Evolutionary conservation across 2,329 filamentous ascomycete genomes (phyloP).

Genomic region (Colletotrichum tofieldiae): DNA sequence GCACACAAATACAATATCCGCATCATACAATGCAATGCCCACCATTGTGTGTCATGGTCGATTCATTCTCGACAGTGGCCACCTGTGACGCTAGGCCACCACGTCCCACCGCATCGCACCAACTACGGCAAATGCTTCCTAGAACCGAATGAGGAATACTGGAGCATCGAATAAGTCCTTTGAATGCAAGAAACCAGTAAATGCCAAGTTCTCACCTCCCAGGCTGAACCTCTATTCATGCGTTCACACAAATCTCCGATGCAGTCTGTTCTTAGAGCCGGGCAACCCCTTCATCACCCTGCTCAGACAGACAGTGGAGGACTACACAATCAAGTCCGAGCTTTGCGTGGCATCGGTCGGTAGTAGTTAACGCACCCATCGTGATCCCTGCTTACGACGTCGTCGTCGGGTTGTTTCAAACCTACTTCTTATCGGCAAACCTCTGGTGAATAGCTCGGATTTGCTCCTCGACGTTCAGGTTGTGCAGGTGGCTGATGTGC

Average conservation of each 20-base stretch:
- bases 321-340: not conserved
- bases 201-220: constrained; percentile 18
- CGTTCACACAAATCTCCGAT: not conserved
- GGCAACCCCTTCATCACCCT: not conserved
- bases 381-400: not conserved
- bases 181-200: constrained; percentile 11
- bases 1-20: not conserved
- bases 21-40: not conserved
- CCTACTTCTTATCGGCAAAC: constrained; percentile 54
- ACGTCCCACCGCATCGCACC: not conserved
- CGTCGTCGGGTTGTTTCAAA: not conserved
- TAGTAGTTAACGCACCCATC: not conserved
- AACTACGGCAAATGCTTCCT: not conserved
- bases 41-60: not conserved
- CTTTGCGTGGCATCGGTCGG: not conserved
- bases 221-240: constrained; percentile 1
- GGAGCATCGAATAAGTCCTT: constrained; percentile 4
- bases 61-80: not conserved
- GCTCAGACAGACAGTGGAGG: not conserved
- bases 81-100: not conserved
- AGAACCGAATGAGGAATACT: not conserved
- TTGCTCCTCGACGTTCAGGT: constrained; percentile 88
- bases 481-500: constrained; percentile 73
- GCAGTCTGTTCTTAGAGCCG: not conserved
- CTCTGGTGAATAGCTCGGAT: constrained; percentile 76